Conservation (phyloP, 805 yeast species). For the Sugiyamaella mastotermitis region DNA sequence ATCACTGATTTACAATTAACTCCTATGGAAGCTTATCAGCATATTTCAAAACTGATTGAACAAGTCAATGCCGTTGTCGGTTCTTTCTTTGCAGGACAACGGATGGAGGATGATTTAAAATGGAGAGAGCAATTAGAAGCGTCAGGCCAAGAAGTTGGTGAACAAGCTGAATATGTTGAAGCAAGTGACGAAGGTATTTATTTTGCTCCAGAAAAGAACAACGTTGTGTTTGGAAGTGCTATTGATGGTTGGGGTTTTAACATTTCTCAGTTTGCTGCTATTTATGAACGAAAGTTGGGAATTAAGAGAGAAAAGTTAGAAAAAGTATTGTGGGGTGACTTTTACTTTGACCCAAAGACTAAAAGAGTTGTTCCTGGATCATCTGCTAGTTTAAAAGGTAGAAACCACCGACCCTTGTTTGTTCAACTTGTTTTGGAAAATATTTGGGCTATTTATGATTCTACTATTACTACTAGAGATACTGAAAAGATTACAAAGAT, state of each 20-base stretch:
- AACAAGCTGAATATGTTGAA: conserved; percentile 55
- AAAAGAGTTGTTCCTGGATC: conserved; percentile 62
- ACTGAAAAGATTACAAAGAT: conserved; percentile 70
- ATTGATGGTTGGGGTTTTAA: conserved; percentile 98
- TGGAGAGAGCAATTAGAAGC: conserved; percentile 47
- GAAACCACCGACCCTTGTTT: conserved; percentile 70
- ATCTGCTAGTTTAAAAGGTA: conserved; percentile 35
- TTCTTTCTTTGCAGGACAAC: conserved; percentile 83
- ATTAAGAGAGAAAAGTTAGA: conserved; percentile 72
- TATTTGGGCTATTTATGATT: conserved; percentile 86
- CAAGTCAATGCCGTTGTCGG: conserved; percentile 95
- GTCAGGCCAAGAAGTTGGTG: conserved; percentile 16
- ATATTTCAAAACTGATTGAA: conserved; percentile 71
- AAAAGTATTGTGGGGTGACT: conserved; percentile 96
- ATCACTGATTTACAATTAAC: conserved; percentile 75
- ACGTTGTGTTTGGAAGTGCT: conserved; percentile 87
- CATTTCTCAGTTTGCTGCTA: conserved; percentile 77
- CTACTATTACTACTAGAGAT: conserved; percentile 58
- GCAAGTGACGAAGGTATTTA: conserved; percentile 75
- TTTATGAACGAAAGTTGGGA: conserved; percentile 79
- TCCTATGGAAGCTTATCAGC: conserved; percentile 79
- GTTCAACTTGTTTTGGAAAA: conserved; percentile 82
- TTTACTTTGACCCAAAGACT: conserved; percentile 79
- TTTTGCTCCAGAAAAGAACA: conserved; percentile 80
- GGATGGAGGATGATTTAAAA: conserved; percentile 77